Evolutionary conservation across 495 filamentous ascomycete species (phyloP).

Genomic region (Penicillium bialowiezense): DNA sequence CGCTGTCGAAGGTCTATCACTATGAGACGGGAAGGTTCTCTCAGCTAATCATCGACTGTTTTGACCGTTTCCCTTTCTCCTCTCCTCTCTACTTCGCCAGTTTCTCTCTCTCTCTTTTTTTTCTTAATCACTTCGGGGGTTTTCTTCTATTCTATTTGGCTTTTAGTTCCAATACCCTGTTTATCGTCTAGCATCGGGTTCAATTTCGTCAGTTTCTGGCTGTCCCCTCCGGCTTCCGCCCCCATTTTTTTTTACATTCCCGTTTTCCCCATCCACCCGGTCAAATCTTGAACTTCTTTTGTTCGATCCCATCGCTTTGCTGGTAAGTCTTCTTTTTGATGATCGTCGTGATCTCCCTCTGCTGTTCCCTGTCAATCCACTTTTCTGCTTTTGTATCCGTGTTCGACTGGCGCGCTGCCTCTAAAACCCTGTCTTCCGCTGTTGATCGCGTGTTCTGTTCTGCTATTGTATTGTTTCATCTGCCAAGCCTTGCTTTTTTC

Average conservation of each 20-base stretch:
- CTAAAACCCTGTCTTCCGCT: constrained; percentile 1
- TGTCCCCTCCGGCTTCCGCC: not conserved
- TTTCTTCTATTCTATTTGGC: too few species aligned
- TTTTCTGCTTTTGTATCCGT: not conserved
- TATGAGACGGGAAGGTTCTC: not conserved
- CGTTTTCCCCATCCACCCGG: constrained; percentile 6
- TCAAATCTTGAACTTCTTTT: constrained; percentile 6
- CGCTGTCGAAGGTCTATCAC: too few species aligned
- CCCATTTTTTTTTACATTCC: not conserved
- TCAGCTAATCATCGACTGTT: constrained; percentile 5
- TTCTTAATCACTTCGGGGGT: not conserved
- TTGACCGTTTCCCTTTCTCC: constrained; percentile 7
- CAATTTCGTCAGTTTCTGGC: not conserved
- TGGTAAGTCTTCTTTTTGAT: constrained; percentile 7
- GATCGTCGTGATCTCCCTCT: not conserved
- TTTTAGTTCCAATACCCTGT: not conserved
- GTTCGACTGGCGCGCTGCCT: not conserved
- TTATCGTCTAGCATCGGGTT: too few species aligned
- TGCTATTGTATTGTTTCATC: not conserved
- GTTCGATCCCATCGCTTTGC: not conserved
- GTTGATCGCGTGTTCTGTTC: constrained; percentile 1
- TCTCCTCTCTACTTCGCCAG: not conserved
- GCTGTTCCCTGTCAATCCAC: not conserved
- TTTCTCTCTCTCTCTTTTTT: constrained; percentile 1
- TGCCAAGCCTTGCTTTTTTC: constrained; percentile 4